A percentile compares a stretch with the other conserved stretches of the same genome.
Evolutionary conservation across 805 yeast genomes (phyloP).

Genomic region (Naumovozyma dairenensis): DNA sequence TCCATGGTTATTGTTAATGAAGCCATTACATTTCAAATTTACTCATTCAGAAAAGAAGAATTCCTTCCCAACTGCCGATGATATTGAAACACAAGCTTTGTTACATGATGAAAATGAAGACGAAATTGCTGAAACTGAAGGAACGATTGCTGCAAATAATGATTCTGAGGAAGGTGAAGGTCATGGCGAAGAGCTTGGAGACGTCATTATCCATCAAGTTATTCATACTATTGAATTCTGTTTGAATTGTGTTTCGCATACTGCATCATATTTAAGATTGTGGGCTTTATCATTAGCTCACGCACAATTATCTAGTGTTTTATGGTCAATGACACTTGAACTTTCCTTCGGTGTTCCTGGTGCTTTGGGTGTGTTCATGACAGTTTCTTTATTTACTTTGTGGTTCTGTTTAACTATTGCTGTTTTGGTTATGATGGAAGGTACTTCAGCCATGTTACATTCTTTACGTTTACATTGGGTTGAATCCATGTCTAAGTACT

Average conservation of each 20-base stretch:
- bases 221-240: slow-evolving; percentile 76
- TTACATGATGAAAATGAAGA: slow-evolving; percentile 17
- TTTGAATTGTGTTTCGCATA: slow-evolving; percentile 68
- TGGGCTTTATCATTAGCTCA: slow-evolving; percentile 78
- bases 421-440: slow-evolving; percentile 69
- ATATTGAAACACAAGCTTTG: slow-evolving; percentile 1
- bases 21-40: slow-evolving; percentile 44
- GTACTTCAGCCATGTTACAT: slow-evolving; percentile 78
- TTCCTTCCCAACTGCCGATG: slow-evolving; percentile 15
- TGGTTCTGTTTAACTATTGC: slow-evolving; percentile 66
- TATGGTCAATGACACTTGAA: slow-evolving; percentile 68
- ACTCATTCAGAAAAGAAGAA: slow-evolving; percentile 29
- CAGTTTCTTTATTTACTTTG: slow-evolving; percentile 56
- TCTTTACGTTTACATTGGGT: slow-evolving; percentile 74
- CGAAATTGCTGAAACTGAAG: slow-evolving; percentile 35
- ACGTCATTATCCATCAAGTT: slow-evolving; percentile 67
- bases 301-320: slow-evolving; percentile 64
- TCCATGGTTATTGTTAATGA: slow-evolving; percentile 61
- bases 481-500: slow-evolving; percentile 71
- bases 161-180: slow-evolving; percentile 36
- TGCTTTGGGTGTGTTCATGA: slow-evolving; percentile 43
- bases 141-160: slow-evolving; percentile 8
- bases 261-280: slow-evolving; percentile 66
- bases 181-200: slow-evolving; percentile 47
- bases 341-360: slow-evolving; percentile 53